Percentiles rank a stretch among this genome's conserved stretches.
These are phyloP conservation scores for Hordeum pubiflorum DNA, from an alignment of 202 grass and related monocot species.

Conservation along the genomic window DNA sequence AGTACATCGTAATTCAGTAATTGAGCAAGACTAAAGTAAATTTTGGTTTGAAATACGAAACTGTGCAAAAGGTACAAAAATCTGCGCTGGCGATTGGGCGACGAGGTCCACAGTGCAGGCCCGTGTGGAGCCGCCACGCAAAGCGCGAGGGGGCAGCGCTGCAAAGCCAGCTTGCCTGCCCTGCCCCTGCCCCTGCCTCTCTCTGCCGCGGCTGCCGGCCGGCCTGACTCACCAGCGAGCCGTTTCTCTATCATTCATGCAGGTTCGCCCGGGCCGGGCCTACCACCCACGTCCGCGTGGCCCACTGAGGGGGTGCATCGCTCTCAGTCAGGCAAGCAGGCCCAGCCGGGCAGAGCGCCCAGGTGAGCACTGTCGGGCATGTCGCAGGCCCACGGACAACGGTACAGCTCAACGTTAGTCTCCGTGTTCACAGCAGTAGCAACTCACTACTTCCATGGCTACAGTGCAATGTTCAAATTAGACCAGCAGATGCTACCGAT, in stretches of 20 bases:
- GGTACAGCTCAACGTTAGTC: background rate
- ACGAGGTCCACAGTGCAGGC: background rate
- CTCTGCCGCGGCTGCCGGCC: background rate
- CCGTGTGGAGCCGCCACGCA: background rate
- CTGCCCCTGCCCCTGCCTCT: background rate
- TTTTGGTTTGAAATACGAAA: background rate
- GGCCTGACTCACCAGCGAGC: background rate
- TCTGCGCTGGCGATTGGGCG: background rate
- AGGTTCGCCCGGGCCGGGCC: background rate
- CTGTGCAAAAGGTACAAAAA: background rate
- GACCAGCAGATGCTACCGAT: background rate
- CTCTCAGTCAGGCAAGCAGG: background rate
- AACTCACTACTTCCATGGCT: background rate
- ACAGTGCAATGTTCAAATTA: background rate
- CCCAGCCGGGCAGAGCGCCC: background rate
- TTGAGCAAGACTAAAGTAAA: background rate
- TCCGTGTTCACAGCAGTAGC: background rate
- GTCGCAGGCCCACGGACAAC: conserved; percentile 10
- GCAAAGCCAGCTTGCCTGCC: background rate
- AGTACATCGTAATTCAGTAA: too few species aligned
- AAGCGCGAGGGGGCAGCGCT: background rate
- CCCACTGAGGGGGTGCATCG: background rate
- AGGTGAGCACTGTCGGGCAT: background rate
- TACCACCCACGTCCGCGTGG: background rate
- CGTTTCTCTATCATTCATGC: background rate